Evolutionary conservation across 306 rosid species (phyloP).

Genomic region (Cercis canadensis): DNA sequence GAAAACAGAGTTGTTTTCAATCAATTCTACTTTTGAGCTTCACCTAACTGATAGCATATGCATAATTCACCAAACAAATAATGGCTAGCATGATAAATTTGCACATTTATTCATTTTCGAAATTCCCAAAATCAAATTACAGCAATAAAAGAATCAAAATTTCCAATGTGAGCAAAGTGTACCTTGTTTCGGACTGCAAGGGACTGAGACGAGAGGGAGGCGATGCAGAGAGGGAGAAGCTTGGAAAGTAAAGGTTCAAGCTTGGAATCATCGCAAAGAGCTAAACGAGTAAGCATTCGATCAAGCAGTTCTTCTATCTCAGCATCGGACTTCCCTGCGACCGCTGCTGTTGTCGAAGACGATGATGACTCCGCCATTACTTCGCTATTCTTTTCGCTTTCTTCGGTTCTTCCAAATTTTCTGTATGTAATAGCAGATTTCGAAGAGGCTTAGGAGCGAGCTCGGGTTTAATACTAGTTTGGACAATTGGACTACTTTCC

Average conservation of each 20-base stretch:
- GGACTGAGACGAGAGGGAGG: constrained; percentile 77
- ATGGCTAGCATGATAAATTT: neutral
- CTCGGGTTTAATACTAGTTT: too few species aligned
- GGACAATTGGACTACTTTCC: too few species aligned
- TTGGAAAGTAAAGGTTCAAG: constrained; percentile 78
- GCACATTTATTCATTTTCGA: too few species aligned
- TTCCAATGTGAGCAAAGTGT: too few species aligned
- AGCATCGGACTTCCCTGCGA: constrained; percentile 57
- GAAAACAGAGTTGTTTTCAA: too few species aligned
- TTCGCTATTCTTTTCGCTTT: neutral
- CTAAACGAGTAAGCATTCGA: constrained; percentile 87
- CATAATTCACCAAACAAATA: neutral
- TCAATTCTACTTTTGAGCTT: too few species aligned
- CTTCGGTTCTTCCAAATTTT: neutral
- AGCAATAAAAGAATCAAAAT: neutral
- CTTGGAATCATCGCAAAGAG: constrained; percentile 91
- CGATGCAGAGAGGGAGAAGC: constrained; percentile 83
- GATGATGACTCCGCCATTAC: constrained; percentile 83
- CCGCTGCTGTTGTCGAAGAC: constrained; percentile 37
- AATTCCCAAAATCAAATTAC: neutral
- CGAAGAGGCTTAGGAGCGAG: neutral
- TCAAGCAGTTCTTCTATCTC: constrained; percentile 81
- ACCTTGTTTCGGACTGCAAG: constrained; percentile 84
- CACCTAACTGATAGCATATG: neutral
- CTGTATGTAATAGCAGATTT: neutral